Conservation (phyloP, 139 green algal genomes). For the Picochlorum costavermella region DNA sequence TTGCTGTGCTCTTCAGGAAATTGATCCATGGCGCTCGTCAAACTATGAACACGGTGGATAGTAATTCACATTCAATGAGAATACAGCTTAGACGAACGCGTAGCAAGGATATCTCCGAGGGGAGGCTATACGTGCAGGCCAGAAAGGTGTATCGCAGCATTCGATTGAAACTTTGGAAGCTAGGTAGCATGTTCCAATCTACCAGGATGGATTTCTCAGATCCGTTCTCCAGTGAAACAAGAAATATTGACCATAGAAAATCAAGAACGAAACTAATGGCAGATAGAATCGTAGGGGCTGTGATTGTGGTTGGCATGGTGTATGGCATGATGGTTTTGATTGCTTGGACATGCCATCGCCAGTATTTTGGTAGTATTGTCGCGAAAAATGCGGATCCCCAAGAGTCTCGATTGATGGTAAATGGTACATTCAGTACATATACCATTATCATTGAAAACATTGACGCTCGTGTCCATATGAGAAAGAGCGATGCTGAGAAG, state of each 20-base stretch:
- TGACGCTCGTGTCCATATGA: slow-evolving; percentile 9
- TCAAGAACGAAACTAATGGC: background rate
- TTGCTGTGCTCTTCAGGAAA: too few relatives aligned
- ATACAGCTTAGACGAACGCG: too few relatives aligned
- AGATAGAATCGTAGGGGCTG: background rate
- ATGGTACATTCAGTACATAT: slow-evolving; percentile 18
- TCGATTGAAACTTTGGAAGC: background rate
- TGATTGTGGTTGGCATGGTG: background rate
- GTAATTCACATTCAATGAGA: too few relatives aligned
- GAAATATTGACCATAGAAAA: too few relatives aligned
- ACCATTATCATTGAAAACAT: slow-evolving; percentile 36
- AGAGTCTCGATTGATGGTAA: background rate
- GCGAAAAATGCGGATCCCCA: background rate
- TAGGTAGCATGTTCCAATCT: background rate
- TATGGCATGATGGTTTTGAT: background rate
- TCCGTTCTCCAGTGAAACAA: background rate
- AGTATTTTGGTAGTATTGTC: background rate
- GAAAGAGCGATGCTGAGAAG: background rate
- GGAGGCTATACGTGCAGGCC: background rate
- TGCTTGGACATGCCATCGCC: background rate
- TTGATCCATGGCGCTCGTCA: too few relatives aligned
- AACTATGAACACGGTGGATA: too few relatives aligned
- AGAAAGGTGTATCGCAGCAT: background rate
- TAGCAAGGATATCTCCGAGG: too few relatives aligned
- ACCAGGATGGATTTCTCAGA: background rate